Evolutionary conservation across 495 filamentous ascomycete species (phyloP).

Genomic region (Chaetomidium leptoderma): DNA sequence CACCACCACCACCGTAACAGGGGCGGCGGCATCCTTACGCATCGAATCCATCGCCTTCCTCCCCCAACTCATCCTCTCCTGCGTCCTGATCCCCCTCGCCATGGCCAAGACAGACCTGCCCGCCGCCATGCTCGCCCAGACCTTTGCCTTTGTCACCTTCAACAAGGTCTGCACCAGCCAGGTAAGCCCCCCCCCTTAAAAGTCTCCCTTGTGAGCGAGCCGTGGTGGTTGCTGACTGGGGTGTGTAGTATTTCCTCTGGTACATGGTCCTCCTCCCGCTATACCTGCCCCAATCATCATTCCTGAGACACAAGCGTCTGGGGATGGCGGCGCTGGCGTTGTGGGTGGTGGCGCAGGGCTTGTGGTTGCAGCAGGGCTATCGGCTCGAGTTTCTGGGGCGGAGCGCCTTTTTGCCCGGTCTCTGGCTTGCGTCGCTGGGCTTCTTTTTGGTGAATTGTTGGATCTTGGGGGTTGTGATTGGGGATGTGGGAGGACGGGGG

Average conservation of each 20-base stretch:
- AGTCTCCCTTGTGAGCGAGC: no score
- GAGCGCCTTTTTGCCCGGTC: slow-evolving; percentile 79
- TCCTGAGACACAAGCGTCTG: slow-evolving; percentile 53
- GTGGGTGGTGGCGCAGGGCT: slow-evolving; percentile 70
- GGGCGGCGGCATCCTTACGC: slow-evolving; percentile 38
- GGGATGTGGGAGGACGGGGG: slow-evolving; percentile 51
- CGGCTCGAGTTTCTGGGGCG: slow-evolving; percentile 80
- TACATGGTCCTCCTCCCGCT: slow-evolving; percentile 90
- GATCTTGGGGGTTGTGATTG: slow-evolving; percentile 75
- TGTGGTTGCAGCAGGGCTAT: slow-evolving; percentile 88
- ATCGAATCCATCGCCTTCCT: slow-evolving; percentile 83
- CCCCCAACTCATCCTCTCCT: slow-evolving; percentile 76
- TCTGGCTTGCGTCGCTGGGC: slow-evolving; percentile 67
- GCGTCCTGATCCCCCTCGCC: slow-evolving; percentile 68
- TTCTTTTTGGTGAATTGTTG: slow-evolving; percentile 87
- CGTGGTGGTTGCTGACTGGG: not conserved
- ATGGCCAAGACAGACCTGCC: slow-evolving; percentile 81
- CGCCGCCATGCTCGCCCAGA: slow-evolving; percentile 93
- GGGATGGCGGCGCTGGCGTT: slow-evolving; percentile 60
- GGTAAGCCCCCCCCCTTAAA: slow-evolving; percentile 45
- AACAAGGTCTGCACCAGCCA: slow-evolving; percentile 99
- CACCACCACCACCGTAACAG: no score
- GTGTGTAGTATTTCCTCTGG: slow-evolving; percentile 90
- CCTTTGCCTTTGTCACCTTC: slow-evolving; percentile 93
- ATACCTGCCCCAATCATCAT: slow-evolving; percentile 75